phyloP scores from a whole-genome alignment of 2,329 filamentous ascomycete genomes.

The Lasiodiplodia theobromae region DNA sequence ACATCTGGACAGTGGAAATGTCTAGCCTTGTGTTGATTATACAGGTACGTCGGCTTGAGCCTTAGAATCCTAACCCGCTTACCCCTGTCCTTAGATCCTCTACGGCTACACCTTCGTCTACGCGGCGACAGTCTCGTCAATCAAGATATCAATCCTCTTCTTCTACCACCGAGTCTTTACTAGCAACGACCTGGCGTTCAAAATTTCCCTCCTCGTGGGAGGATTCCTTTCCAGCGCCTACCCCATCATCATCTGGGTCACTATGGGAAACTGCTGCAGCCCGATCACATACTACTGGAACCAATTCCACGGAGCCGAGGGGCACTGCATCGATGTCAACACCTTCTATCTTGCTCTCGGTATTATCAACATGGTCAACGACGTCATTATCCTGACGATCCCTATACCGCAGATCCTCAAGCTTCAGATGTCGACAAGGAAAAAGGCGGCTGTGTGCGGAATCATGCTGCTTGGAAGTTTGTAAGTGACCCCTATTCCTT shows the following conservation, averaged over 20 bases:
- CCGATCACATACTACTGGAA: slow-evolving; percentile 6
- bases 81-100: background rate
- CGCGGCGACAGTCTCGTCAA: background rate
- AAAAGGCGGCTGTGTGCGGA: slow-evolving; percentile 1
- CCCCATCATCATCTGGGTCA: slow-evolving; percentile 14
- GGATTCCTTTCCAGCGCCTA: slow-evolving; percentile 8
- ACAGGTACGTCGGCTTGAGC: background rate
- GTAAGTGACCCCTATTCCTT: background rate
- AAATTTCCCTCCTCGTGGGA: background rate
- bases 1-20: slow-evolving; percentile 3
- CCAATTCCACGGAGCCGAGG: background rate
- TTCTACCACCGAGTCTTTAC: background rate
- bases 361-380: slow-evolving; percentile 11
- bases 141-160: slow-evolving; percentile 2
- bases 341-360: slow-evolving; percentile 12
- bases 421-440: background rate
- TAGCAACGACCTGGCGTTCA: background rate
- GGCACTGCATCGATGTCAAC: slow-evolving; percentile 3
- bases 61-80: background rate
- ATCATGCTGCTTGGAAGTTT: slow-evolving; percentile 18
- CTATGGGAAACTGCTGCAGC: slow-evolving; percentile 1
- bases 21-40: background rate
- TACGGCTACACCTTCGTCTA: slow-evolving; percentile 13
- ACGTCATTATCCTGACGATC: slow-evolving; percentile 9
- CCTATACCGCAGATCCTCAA: slow-evolving; percentile 6